phyloP scores from a whole-genome alignment of 176 grass and related monocot genomes.

The sorghum (Sorghum bicolor) region DNA sequence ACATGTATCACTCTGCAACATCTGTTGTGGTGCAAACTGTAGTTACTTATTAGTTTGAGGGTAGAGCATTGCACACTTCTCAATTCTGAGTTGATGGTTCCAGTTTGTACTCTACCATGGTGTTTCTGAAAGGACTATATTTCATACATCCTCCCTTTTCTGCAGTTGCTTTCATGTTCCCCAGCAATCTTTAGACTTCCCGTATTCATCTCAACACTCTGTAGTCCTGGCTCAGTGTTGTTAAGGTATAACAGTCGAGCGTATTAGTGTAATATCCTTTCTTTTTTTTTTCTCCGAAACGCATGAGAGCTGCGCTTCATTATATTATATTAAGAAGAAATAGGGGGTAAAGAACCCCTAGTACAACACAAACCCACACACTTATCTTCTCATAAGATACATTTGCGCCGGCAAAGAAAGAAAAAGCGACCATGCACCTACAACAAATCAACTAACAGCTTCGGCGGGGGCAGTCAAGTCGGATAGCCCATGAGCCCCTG shows the following conservation, averaged over 20 bases:
- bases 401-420: too few species aligned
- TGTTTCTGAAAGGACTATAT: not conserved
- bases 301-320: too few species aligned
- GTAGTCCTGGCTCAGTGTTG: not conserved
- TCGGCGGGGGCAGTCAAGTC: too few species aligned
- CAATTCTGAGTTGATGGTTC: not conserved
- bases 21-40: not conserved
- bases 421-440: too few species aligned
- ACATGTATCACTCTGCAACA: not conserved
- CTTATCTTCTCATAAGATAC: too few species aligned
- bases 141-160: not conserved
- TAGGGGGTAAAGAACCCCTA: too few species aligned
- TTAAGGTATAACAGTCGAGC: not conserved
- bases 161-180: not conserved
- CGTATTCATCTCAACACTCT: not conserved
- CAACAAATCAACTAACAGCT: too few species aligned
- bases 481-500: too few species aligned
- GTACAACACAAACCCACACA: too few species aligned
- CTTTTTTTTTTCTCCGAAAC: not conserved
- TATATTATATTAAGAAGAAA: too few species aligned
- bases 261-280: not conserved
- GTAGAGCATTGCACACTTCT: slow-evolving; percentile 19
- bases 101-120: not conserved
- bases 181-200: not conserved
- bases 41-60: not conserved